Base-by-base conservation (phyloP, 768 basidiomycete species). In the Dioszegia crocea region DNA sequence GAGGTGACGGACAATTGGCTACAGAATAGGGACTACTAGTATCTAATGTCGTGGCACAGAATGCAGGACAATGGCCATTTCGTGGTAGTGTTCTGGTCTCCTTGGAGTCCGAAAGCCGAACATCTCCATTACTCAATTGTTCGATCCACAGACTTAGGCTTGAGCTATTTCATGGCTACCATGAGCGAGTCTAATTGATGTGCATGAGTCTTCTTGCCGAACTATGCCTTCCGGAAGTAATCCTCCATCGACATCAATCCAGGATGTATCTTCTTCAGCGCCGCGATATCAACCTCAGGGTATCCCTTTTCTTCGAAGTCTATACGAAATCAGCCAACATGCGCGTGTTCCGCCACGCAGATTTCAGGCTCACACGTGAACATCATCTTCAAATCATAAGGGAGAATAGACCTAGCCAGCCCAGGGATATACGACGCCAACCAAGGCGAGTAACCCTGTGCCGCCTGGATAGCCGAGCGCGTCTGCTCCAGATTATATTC, bases 231-330 rank as follows among this genome's bases (percentile, higher is more conserved):
- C 19, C 62, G 48, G 14, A 67, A 38, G 56, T 62, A 71, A 21
- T 64, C 59, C 55, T 71, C 69, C 33, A 71, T 44, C 5, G 60
- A 41, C 46, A 48, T 49, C 3, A 71, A 41, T 2, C 44, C 57
- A 11, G 65, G 60, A 40, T 68, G 62, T 36, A 67, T 61, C 27
- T 56, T 44, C 30, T 50, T 52, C 24, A 68, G 60, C 6, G 10
- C 51, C 2, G 59, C 43, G 24, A 61, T 44, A 31, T 64, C 53
- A 9, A 53, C 45, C 9, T 36, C 26, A 47, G 50, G 59, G 46
- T 71, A 71, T 1, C 68, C 68, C 14, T 30, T 33, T 23, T 60
- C 56, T 43, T 64, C 54, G 51, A 70, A 61, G 23, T 38, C 66
- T 62, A 27, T 33, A 8, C 57, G 33, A 33, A 6, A 6, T 33